These are phyloP conservation scores for Elsinoe perseae DNA, from an alignment of 2,329 filamentous ascomycete genomes.

Conservation along the genomic window DNA sequence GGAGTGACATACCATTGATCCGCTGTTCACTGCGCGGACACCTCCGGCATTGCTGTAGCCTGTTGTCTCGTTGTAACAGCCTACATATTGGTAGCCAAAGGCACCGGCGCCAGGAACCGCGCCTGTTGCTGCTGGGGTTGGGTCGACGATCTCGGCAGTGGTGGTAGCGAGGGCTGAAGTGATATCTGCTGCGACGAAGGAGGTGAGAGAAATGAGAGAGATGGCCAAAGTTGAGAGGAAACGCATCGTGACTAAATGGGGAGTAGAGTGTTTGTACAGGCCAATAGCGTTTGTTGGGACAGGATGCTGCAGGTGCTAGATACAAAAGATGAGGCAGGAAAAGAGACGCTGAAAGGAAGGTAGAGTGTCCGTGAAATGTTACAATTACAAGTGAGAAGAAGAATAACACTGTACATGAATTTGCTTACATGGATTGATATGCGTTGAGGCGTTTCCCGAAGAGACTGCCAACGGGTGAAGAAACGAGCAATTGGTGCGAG, in stretches of 20 bases:
- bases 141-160: conserved; percentile 23
- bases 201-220: conserved; percentile 17
- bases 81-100: conserved; percentile 43
- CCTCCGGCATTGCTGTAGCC: conserved; percentile 31
- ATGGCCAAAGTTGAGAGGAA: conserved; percentile 13
- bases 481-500: conserved; percentile 1
- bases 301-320: neutral
- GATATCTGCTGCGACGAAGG: conserved; percentile 21
- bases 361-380: neutral
- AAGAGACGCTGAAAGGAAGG: neutral
- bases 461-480: neutral
- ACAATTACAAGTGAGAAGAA: neutral
- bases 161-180: conserved; percentile 24
- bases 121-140: conserved; percentile 24
- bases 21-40: conserved; percentile 40
- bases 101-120: conserved; percentile 18
- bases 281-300: neutral
- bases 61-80: conserved; percentile 54
- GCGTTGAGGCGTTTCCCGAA: conserved; percentile 11
- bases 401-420: neutral
- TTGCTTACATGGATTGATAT: conserved; percentile 11
- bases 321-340: neutral
- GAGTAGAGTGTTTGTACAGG: conserved; percentile 1
- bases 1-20: conserved; percentile 36
- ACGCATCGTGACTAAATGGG: conserved; percentile 5